These are phyloP conservation scores for Cladosporium cucumerinum DNA, from an alignment of 2,329 filamentous ascomycete genomes.

Conservation along the genomic window DNA sequence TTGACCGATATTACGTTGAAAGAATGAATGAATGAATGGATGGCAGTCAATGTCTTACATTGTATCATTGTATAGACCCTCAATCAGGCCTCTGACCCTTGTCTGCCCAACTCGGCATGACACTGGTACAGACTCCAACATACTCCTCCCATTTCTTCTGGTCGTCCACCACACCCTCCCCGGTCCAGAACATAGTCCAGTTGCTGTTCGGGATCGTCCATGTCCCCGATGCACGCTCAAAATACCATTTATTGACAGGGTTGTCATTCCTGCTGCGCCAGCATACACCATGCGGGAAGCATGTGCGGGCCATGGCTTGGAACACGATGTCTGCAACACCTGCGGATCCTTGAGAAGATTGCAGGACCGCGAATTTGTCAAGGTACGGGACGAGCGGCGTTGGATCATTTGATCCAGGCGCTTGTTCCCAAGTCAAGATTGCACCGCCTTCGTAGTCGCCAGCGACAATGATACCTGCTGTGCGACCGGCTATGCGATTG, in stretches of 20 bases:
- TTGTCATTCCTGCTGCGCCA: constrained; percentile 90
- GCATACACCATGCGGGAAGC: constrained; percentile 83
- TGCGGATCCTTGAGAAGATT: constrained; percentile 73
- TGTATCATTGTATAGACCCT: background rate
- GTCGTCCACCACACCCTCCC: constrained; percentile 54
- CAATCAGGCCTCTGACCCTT: constrained; percentile 34
- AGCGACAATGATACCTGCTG: constrained; percentile 90
- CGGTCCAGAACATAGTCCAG: constrained; percentile 99
- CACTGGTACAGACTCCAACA: constrained; percentile 46
- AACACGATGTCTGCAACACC: constrained; percentile 96
- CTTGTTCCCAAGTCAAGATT: constrained; percentile 89
- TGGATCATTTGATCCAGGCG: constrained; percentile 46
- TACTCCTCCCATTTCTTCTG: constrained; percentile 47
- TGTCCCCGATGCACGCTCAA: constrained; percentile 80
- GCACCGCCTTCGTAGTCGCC: constrained; percentile 96
- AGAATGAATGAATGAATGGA: background rate
- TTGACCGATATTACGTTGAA: background rate
- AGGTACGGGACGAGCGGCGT: constrained; percentile 81
- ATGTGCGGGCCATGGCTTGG: constrained; percentile 87
- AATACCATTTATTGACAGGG: constrained; percentile 99
- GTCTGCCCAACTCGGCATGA: constrained; percentile 50
- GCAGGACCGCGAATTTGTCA: constrained; percentile 94
- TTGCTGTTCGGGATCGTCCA: constrained; percentile 77
- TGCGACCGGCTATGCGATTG: constrained; percentile 69
- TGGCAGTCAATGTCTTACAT: background rate